Base-by-base conservation (phyloP, 164 flowering plant species). In the Nymphaea thermarum region DNA sequence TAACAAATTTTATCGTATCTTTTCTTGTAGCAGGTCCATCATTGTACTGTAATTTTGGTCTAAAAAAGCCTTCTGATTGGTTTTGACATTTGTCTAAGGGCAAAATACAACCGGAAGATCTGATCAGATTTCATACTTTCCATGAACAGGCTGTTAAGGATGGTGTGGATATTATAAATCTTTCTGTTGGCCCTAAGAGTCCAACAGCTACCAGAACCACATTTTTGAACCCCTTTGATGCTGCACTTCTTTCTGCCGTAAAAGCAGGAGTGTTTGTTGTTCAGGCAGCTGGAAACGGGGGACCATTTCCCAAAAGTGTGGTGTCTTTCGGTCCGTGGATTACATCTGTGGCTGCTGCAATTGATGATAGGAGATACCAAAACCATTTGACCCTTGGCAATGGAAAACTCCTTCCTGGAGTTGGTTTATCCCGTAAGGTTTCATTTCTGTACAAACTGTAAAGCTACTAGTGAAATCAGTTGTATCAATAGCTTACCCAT, bases 241-340 rank as follows among this genome's bases (percentile, higher is more conserved):
- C 89, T 15, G 75, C 96, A 44, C 95, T 94, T 77, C 97, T 94
- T 70, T 73, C 88, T 57, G 99, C 99, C 69, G 96, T 88, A 66
- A 91, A 94, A 79, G 97, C 96, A 18, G 97, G 99, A 75, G 90
- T 94, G 2, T 94, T 94, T 83, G 99, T 94, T 73, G 99, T 81
- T 17, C 99, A 94, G 78, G 99, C 99, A 59, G 97, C 87, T 64
- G 99, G 99, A 80, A 94, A 94, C 85, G 97, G 91, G 68, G 99
- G 99, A 12, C 99, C 99, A 68, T 94, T 85, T 71, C 93, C 97
- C 3, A 94, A 91, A 79, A 84, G 93, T 42, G 64, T 94, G 79
- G 82, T 91, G 59, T 94, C 99, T 44, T 94, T 89, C 77, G 91
- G 99, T 80, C 99, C 99, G 16, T 94, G 99, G 99, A 87, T 94